phyloP scores from a whole-genome alignment of 495 filamentous ascomycete genomes.

The Xylaria bambusicola region DNA sequence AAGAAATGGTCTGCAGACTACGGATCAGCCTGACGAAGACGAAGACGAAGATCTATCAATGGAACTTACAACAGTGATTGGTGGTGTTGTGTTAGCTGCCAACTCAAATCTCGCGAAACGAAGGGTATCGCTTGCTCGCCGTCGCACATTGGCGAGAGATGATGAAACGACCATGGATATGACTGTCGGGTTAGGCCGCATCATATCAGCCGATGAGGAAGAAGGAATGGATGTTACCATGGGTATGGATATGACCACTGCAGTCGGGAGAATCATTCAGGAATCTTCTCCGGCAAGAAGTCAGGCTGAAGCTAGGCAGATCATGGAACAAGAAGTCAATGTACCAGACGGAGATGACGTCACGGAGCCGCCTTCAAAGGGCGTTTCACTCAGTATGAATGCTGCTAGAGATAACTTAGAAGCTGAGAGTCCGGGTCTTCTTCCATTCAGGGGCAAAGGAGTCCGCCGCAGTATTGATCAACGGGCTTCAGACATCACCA shows the following conservation, averaged over 20 bases:
- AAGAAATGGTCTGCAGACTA: constrained; percentile 27
- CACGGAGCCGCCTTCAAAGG: constrained; percentile 45
- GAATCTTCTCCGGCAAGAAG: constrained; percentile 30
- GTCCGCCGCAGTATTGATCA: constrained; percentile 53
- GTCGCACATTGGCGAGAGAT: constrained; percentile 32
- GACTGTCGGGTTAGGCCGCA: constrained; percentile 70
- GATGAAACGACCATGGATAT: constrained; percentile 65
- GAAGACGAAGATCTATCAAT: constrained; percentile 72
- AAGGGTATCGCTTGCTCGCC: constrained; percentile 26
- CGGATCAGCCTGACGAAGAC: constrained; percentile 28
- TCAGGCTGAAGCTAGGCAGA: constrained; percentile 54
- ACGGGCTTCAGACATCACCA: constrained; percentile 47
- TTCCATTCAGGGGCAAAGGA: constrained; percentile 55
- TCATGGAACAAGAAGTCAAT: constrained; percentile 63
- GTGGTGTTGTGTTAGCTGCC: constrained; percentile 57
- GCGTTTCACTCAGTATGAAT: constrained; percentile 37
- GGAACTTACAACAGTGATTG: constrained; percentile 77
- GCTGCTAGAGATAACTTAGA: constrained; percentile 55
- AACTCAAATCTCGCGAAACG: constrained; percentile 25
- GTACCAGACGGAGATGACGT: constrained; percentile 58
- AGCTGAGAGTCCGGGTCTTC: constrained; percentile 60
- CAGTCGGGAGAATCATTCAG: constrained; percentile 57
- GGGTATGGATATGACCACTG: constrained; percentile 63
- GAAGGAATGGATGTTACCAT: constrained; percentile 53
- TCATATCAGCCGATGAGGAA: constrained; percentile 48